A percentile compares a stretch with the other conserved stretches of the same genome.
These are phyloP conservation scores for Coemansia sp. DNA, from an alignment of 192 early-diverging fungal species.

Conservation along the genomic window DNA sequence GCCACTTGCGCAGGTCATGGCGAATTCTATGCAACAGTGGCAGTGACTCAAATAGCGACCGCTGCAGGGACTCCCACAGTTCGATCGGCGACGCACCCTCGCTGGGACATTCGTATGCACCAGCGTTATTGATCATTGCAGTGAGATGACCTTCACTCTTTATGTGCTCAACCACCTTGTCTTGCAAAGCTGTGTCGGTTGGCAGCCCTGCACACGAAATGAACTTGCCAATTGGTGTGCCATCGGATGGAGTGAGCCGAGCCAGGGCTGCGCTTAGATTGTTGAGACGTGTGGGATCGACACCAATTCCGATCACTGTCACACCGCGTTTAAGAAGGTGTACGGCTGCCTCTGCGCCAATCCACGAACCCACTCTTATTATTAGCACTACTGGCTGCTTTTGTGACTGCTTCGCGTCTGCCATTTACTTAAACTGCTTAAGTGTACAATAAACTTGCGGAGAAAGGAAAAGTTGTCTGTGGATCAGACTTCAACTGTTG, in stretches of 20 bases:
- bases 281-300: constrained; percentile 12
- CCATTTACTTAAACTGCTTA: neutral
- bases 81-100: constrained; percentile 14
- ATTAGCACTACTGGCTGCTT: constrained; percentile 17
- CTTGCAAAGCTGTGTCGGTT: constrained; percentile 1
- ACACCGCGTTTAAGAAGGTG: constrained; percentile 15
- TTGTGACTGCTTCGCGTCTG: neutral
- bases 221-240: constrained; percentile 12
- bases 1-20: constrained; percentile 8
- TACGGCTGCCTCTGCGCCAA: constrained; percentile 27
- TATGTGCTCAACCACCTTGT: constrained; percentile 12
- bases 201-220: constrained; percentile 15
- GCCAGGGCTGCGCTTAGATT: constrained; percentile 5
- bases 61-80: constrained; percentile 27
- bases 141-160: neutral
- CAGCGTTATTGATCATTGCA: constrained; percentile 27
- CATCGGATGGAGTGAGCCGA: neutral
- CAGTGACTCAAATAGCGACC: constrained; percentile 15
- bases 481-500: neutral
- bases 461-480: constrained; percentile 1
- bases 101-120: constrained; percentile 12
- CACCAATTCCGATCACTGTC: constrained; percentile 29
- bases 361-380: constrained; percentile 27
- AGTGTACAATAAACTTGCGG: neutral
- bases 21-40: constrained; percentile 22